Base-by-base conservation (phyloP, 2,329 filamentous ascomycete species). In the Diplocarpon mali region DNA sequence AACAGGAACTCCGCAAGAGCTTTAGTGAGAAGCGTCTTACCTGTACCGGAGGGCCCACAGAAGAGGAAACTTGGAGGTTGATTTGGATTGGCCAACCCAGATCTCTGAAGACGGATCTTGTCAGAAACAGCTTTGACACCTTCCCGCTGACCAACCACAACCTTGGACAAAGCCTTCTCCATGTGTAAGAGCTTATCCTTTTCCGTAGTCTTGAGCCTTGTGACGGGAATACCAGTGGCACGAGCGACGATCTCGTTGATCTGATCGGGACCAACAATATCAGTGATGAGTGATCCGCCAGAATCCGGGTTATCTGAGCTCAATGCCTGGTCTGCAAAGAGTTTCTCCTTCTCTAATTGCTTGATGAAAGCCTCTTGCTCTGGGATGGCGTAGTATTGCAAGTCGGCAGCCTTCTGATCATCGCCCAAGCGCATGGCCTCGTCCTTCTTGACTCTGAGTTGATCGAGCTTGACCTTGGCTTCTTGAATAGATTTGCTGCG, bases 131-230 rank as follows among this genome's bases (percentile, higher is more conserved):
- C 87, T 45, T 77, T 75, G 39, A 96, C 92, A 28, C 92, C 92
- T 67, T 98, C 92, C 62, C 80, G 87, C 67, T 98, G 92, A 41
- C 92, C 92, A 42, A 98, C 80, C 14, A 98, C 92, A 17, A 93
- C 69, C 64, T 88, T 84, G 53, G 76, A 71, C 6, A 98, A 78
- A 38, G 83, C 80, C 60, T 78, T 83, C 68, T 98, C 92, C 92
- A 98, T 98, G 60, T 94, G 76, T 52, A 98, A 76, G n/a, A 98
- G 75, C 72, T 96, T 96, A 64, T 98, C 92, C 68, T 95, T 96
- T 68, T 98, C 92, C 0, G 88, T 85, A 0, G 92, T 95, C 69
- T 85, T 90, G 34, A 98, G 79, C 50, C 90, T 76, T 4, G 88
- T 96, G 47, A 98, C 87, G 1, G 92, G 92, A 56, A 98, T 98